Conservation (phyloP, 192 early-diverging fungal species). For the Linnemannia exigua region DNA sequence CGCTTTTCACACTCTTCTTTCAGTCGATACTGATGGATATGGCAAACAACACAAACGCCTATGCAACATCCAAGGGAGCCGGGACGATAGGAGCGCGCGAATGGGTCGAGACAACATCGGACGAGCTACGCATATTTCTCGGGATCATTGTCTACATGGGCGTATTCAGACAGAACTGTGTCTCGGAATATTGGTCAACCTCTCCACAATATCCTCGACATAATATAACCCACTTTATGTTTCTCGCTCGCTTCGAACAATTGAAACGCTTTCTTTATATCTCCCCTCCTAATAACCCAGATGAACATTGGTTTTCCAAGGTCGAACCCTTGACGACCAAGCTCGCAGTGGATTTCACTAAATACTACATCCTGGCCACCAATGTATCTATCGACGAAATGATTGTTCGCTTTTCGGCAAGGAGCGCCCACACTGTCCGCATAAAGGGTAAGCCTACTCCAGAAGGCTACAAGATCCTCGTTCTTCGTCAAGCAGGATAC, state of each 20-base stretch:
- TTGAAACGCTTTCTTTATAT: conserved; percentile 36
- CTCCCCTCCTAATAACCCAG: background rate
- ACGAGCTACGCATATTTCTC: conserved; percentile 24
- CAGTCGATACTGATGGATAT: background rate
- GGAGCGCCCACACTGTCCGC: conserved; percentile 29
- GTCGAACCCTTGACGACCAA: conserved; percentile 21
- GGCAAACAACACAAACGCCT: conserved; percentile 30
- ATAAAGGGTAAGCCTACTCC: conserved; percentile 47
- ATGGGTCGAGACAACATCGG: conserved; percentile 11
- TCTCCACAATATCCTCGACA: conserved; percentile 6
- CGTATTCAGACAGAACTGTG: conserved; percentile 3
- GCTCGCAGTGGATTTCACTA: conserved; percentile 10
- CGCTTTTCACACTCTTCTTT: conserved; percentile 17
- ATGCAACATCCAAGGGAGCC: conserved; percentile 15
- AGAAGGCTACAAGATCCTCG: conserved; percentile 50
- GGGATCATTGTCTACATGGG: conserved; percentile 43
- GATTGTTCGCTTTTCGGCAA: conserved; percentile 33
- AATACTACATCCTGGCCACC: conserved; percentile 25
- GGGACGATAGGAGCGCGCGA: background rate
- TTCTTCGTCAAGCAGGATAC: conserved; percentile 41
- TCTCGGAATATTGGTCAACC: conserved; percentile 16
- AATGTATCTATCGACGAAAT: conserved; percentile 48
- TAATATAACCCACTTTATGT: conserved; percentile 26
- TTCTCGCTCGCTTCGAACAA: conserved; percentile 33
- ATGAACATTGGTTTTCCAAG: conserved; percentile 18